Evolutionary conservation across 2,329 filamentous ascomycete genomes (phyloP), one percentile per base, ranked within the genome.

Genomic region (Paecilomyces sp.): DNA sequence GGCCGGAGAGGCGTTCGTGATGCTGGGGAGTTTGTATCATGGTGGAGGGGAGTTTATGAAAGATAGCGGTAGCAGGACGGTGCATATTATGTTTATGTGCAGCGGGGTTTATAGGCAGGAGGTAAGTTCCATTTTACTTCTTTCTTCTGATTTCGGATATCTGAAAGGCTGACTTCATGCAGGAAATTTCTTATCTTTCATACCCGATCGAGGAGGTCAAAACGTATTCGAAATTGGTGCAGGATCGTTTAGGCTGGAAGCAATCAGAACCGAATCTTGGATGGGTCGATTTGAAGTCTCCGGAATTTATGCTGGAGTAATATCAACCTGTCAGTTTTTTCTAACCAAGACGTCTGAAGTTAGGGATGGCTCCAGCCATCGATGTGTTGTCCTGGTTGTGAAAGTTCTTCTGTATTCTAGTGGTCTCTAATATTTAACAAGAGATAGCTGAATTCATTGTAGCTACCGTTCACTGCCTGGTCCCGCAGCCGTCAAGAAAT

Each of bases 51-150:
- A 67, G 18, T 74, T 73, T 60, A 66, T 66, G 3, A 63, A 67
- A 56, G 59, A 64, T 11, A 64, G 66, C 1, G 71, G 69, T 3
- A 69, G 62, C 57, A 67, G 74, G 15, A 75, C 71, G 7, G 70
- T 77, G 9, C 72, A 76, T 57, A 73, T 73, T 47, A 73, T 76
- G 70, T 77, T 77, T 57, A 74, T 72, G 59, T 77, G 74, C 63
- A 69, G 67, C 3, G 74, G 74, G 9, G 69, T 75, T 28, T 69
- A 73, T 58, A 69, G 75, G 12, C 72, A 74, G 60, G 73, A 74
- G 62, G 65, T 68, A 33, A 56, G 58, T 13, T 60, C 57, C 0
- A 57, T 47, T 12, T n/a, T 9, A 22, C 30, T 54, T 30, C 28
- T 24, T 22, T 1, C 1, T 25, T 22, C 24, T 55, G 15, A 52